A percentile compares a stretch with the other conserved stretches of the same genome.
phyloP scores from a whole-genome alignment of 495 filamentous ascomycete species.

The Trichocladium uniseriatum region DNA sequence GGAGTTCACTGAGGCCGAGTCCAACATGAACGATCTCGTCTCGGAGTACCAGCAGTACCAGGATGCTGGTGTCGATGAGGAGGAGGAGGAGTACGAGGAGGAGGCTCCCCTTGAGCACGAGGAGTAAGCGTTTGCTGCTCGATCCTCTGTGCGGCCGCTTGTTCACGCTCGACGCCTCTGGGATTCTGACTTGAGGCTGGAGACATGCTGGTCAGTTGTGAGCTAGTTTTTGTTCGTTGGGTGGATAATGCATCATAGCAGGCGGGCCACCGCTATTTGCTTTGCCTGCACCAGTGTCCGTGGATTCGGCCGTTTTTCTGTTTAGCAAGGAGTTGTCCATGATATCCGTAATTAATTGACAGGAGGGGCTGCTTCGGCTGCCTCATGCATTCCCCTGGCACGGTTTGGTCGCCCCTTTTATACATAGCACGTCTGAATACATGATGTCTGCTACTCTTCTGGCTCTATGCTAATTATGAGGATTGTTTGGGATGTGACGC shows the following conservation, averaged over 20 bases:
- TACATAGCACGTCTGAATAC: not conserved
- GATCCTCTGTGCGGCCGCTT: not conserved
- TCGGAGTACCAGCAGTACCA: conserved; percentile 99
- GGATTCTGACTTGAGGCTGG: not conserved
- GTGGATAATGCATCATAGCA: conserved; percentile 7
- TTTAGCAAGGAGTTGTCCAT: not conserved
- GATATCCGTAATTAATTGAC: conserved; percentile 1
- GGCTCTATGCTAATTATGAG: too few relatives aligned
- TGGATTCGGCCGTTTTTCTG: not conserved
- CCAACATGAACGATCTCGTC: conserved; percentile 99
- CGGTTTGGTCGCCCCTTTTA: not conserved
- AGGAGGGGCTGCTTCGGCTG: not conserved
- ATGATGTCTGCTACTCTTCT: too few relatives aligned
- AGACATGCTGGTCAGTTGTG: conserved; percentile 1
- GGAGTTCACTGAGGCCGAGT: conserved; percentile 99
- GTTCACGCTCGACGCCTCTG: not conserved
- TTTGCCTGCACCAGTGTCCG: not conserved
- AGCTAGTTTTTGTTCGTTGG: conserved; percentile 2
- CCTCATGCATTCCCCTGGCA: not conserved
- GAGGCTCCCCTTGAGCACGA: conserved; percentile 47
- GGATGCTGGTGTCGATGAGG: conserved; percentile 79
- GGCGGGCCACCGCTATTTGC: not conserved
- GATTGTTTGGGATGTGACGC: too few relatives aligned
- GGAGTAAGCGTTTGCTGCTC: conserved; percentile 27
- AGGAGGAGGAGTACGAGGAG: conserved; percentile 58